Evolutionary conservation across 768 basidiomycete species (phyloP).

Genomic region (Lenzites betulinus): DNA sequence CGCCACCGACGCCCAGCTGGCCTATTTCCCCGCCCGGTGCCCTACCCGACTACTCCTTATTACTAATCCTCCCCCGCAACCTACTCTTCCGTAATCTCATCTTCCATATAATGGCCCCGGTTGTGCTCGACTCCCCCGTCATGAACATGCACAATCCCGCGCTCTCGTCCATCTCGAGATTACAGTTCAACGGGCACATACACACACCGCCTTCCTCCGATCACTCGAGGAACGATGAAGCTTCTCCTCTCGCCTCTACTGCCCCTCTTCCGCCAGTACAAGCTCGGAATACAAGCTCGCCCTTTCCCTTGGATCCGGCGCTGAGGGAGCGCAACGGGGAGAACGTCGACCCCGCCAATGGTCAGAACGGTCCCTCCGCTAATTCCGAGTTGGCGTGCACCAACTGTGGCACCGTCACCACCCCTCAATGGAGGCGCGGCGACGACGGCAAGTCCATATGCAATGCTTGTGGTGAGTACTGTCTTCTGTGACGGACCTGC

Average conservation of each 20-base stretch:
- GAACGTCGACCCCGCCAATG: slow-evolving; percentile 27
- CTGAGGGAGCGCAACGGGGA: slow-evolving; percentile 27
- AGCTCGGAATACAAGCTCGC: slow-evolving; percentile 39
- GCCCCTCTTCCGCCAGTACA: slow-evolving; percentile 30
- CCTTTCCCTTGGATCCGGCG: slow-evolving; percentile 28
- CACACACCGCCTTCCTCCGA: slow-evolving; percentile 32
- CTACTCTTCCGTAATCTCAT: slow-evolving; percentile 17
- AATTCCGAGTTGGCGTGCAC: slow-evolving; percentile 44
- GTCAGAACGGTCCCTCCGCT: slow-evolving; percentile 19
- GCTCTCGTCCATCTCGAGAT: slow-evolving; percentile 45
- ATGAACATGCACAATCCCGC: slow-evolving; percentile 51
- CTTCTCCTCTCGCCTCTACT: slow-evolving; percentile 24
- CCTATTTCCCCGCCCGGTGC: not conserved
- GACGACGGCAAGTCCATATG: slow-evolving; percentile 81
- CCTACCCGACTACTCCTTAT: slow-evolving; percentile 7
- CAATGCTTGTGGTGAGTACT: slow-evolving; percentile 83
- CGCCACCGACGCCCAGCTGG: slow-evolving; percentile 5
- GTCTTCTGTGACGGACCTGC: slow-evolving; percentile 32
- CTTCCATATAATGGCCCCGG: slow-evolving; percentile 49
- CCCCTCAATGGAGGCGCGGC: slow-evolving; percentile 85
- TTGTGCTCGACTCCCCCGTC: slow-evolving; percentile 57
- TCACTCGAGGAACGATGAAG: slow-evolving; percentile 30
- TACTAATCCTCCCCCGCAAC: slow-evolving; percentile 18
- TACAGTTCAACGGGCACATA: slow-evolving; percentile 43
- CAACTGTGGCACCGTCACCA: slow-evolving; percentile 76